Percentiles rank a stretch among this genome's conserved stretches.
Evolutionary conservation across 331 rosid species (phyloP).

Genomic region (Malus hybrid): DNA sequence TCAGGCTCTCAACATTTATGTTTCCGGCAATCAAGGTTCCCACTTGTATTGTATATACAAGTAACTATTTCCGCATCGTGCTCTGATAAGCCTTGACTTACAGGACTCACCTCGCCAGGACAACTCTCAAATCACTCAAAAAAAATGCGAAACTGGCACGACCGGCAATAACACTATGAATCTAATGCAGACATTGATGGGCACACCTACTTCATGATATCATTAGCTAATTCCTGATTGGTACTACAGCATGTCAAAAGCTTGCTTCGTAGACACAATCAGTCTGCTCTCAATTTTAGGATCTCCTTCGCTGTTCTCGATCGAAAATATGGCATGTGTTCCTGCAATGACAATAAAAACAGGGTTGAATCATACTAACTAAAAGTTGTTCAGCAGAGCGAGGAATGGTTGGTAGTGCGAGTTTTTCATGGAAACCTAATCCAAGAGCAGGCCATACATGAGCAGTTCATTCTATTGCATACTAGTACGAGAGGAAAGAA

Average conservation of each 20-base stretch:
- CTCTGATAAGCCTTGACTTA: not conserved
- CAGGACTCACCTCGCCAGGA: slow-evolving; percentile 1
- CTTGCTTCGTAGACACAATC: slow-evolving; percentile 10
- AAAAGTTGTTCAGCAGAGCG: not conserved
- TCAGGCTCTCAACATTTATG: not conserved
- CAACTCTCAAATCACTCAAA: not conserved
- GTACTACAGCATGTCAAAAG: not conserved
- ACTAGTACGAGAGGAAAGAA: not conserved
- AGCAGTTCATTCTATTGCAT: not conserved
- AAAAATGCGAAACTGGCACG: not conserved
- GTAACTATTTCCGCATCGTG: not conserved
- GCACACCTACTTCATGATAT: slow-evolving; percentile 2
- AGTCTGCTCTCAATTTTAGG: slow-evolving; percentile 70
- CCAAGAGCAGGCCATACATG: too few species aligned
- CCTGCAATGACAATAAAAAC: slow-evolving; percentile 35
- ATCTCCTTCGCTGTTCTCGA: slow-evolving; percentile 76
- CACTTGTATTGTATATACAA: too few species aligned
- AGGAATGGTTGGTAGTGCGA: not conserved
- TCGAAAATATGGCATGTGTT: slow-evolving; percentile 86
- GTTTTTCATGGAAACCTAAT: not conserved
- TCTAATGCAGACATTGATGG: not conserved
- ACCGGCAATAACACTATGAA: slow-evolving; percentile 13
- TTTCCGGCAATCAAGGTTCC: too few species aligned
- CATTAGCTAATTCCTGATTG: not conserved
- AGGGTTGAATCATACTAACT: not conserved